Conservation (phyloP, 805 yeast genomes). For the Ogataea ramenticola region DNA sequence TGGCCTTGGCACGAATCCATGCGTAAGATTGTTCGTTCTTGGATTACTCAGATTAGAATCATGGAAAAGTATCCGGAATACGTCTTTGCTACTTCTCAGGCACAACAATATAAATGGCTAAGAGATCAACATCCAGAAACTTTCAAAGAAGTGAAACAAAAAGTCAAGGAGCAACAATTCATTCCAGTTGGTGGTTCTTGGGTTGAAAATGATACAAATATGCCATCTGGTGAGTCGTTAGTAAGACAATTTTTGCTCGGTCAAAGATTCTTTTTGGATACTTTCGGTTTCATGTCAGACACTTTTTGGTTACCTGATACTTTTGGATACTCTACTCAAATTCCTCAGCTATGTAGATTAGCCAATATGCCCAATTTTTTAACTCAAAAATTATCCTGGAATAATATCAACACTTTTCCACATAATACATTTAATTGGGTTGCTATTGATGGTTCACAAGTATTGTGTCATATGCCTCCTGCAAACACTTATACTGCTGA, state of each 20-base stretch:
- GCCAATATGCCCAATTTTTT: conserved; percentile 80
- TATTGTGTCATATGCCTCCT: conserved; percentile 96
- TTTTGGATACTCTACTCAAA: conserved; percentile 91
- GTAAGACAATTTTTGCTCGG: conserved; percentile 86
- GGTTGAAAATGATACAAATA: conserved; percentile 96
- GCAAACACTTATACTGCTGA: conserved; percentile 91
- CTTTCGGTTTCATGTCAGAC: conserved; percentile 70
- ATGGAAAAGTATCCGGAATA: conserved; percentile 89
- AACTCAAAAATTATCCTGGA: conserved; percentile 95
- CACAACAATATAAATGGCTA: conserved; percentile 93
- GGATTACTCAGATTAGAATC: conserved; percentile 87
- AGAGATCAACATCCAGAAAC: conserved; percentile 79
- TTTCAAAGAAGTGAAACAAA: conserved; percentile 54
- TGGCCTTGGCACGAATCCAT: conserved; percentile 99
- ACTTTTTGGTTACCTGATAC: conserved; percentile 97
- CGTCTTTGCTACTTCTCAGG: conserved; percentile 90
- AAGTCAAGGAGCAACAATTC: conserved; percentile 65
- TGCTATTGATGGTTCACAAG: conserved; percentile 89
- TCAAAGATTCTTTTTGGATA: conserved; percentile 72
- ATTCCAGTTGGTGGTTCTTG: conserved; percentile 94
- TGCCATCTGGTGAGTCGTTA: conserved; percentile 91
- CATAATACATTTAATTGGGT: conserved; percentile 91
- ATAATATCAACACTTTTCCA: conserved; percentile 88
- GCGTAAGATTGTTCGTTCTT: conserved; percentile 86
- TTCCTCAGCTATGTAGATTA: conserved; percentile 86